phyloP scores from a whole-genome alignment of 306 rosid genomes.

The Begonia loranthoides region DNA sequence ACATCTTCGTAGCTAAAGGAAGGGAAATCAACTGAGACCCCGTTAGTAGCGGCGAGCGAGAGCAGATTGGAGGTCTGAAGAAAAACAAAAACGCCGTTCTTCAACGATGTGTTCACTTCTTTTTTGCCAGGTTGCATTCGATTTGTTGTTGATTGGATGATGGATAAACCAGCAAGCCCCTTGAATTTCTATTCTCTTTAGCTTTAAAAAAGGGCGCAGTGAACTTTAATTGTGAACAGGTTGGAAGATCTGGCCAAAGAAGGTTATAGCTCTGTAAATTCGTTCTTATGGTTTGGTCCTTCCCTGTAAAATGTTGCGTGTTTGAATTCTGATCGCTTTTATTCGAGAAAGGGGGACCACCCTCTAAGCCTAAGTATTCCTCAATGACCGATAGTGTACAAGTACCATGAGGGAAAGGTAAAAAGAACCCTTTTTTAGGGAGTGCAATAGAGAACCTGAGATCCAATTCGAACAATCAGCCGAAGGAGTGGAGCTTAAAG shows the following conservation, averaged over 20 bases:
- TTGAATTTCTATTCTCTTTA: background rate
- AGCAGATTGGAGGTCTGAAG: background rate
- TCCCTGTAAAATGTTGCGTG: background rate
- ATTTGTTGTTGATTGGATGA: background rate
- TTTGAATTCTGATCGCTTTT: background rate
- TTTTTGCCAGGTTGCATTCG: background rate
- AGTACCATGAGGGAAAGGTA: conserved; percentile 7
- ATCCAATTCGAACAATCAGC: no score
- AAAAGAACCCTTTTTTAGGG: conserved; percentile 11
- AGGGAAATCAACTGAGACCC: background rate
- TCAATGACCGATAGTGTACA: conserved; percentile 7
- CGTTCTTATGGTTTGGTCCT: background rate
- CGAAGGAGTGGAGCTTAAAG: no score
- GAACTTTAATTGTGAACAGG: background rate
- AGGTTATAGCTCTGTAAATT: background rate
- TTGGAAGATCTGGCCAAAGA: background rate
- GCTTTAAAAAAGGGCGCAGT: background rate
- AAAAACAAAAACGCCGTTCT: background rate
- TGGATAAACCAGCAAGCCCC: background rate
- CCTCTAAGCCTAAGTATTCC: conserved; percentile 10
- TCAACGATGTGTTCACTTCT: background rate
- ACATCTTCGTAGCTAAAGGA: background rate
- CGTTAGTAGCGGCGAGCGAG: background rate
- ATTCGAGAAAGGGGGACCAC: conserved; percentile 4
- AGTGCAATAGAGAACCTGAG: conserved; percentile 3